A percentile compares a stretch with the other conserved stretches of the same genome.
phyloP scores from a whole-genome alignment of 805 yeast genomes.

The Ogataea thermomethanolica region DNA sequence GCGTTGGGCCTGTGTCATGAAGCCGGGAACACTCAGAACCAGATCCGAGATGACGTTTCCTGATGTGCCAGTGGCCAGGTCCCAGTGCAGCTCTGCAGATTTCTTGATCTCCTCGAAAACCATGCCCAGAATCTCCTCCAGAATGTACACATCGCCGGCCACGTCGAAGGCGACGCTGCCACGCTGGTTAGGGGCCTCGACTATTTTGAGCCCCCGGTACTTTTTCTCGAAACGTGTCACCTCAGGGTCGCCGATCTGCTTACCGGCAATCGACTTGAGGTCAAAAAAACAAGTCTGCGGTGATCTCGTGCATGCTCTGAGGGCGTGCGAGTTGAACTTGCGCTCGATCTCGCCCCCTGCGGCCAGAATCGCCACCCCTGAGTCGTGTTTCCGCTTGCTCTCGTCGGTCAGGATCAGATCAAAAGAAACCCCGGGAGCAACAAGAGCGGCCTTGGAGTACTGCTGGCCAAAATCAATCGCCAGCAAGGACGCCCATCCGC shows the following conservation, averaged over 20 bases:
- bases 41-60: conserved; percentile 54
- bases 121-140: conserved; percentile 89
- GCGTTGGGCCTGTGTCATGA: conserved; percentile 61
- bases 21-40: conserved; percentile 77
- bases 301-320: conserved; percentile 63
- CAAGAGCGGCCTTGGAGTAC: conserved; percentile 78
- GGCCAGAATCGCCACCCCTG: conserved; percentile 66
- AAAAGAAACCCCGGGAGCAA: conserved; percentile 87
- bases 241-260: conserved; percentile 43
- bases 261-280: conserved; percentile 71
- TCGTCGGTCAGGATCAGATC: conserved; percentile 88
- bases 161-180: conserved; percentile 54
- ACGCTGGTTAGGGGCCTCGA: conserved; percentile 41
- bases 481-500: conserved; percentile 55
- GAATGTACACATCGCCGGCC: conserved; percentile 37
- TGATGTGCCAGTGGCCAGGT: conserved; percentile 48
- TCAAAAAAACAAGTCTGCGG: conserved; percentile 68
- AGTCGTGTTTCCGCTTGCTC: conserved; percentile 83
- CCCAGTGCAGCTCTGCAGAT: conserved; percentile 63
- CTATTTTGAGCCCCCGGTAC: conserved; percentile 60
- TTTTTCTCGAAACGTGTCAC: conserved; percentile 44
- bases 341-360: conserved; percentile 54
- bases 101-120: conserved; percentile 57
- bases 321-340: conserved; percentile 73
- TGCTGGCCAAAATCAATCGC: conserved; percentile 92